phyloP scores from a whole-genome alignment of 1,284 basidiomycete genomes.

The Pulveroboletus sp. region DNA sequence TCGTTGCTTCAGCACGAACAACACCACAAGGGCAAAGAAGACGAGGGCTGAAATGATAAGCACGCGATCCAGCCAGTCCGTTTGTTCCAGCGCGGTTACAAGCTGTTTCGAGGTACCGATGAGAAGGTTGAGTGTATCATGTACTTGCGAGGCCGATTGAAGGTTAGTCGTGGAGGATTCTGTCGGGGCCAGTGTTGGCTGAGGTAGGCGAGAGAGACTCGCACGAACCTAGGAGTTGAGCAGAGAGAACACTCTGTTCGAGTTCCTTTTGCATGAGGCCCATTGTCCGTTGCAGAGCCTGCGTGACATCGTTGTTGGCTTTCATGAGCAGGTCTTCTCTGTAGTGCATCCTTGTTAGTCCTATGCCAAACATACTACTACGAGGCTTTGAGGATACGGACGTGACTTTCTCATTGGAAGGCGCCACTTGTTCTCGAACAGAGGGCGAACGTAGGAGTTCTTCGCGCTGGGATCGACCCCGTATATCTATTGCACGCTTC shows the following conservation, averaged over 20 bases:
- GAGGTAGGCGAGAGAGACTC: neutral
- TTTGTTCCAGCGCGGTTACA: conserved; percentile 81
- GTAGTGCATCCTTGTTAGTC: conserved; percentile 4
- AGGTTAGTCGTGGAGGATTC: conserved; percentile 81
- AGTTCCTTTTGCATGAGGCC: conserved; percentile 87
- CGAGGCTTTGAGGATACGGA: conserved; percentile 37
- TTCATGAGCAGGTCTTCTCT: conserved; percentile 88
- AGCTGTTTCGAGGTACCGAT: conserved; percentile 80
- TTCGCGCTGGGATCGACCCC: conserved; percentile 57
- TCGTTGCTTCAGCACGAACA: conserved; percentile 85
- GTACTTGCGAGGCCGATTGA: conserved; percentile 71
- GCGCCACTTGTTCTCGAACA: conserved; percentile 44
- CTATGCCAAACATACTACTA: neutral
- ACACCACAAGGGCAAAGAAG: conserved; percentile 83
- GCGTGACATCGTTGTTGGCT: conserved; percentile 85
- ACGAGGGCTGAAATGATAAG: conserved; percentile 75
- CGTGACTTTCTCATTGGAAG: conserved; percentile 55
- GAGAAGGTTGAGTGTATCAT: conserved; percentile 74
- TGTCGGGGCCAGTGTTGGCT: conserved; percentile 34
- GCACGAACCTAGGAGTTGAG: conserved; percentile 78
- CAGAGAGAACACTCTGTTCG: conserved; percentile 82
- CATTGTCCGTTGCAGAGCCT: conserved; percentile 81
- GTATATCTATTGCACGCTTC: conserved; percentile 68
- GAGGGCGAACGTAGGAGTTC: conserved; percentile 60
- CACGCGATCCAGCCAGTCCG: conserved; percentile 90